Conservation (phyloP, 2,329 filamentous ascomycete genomes). For the Cladosporium sp. region DNA sequence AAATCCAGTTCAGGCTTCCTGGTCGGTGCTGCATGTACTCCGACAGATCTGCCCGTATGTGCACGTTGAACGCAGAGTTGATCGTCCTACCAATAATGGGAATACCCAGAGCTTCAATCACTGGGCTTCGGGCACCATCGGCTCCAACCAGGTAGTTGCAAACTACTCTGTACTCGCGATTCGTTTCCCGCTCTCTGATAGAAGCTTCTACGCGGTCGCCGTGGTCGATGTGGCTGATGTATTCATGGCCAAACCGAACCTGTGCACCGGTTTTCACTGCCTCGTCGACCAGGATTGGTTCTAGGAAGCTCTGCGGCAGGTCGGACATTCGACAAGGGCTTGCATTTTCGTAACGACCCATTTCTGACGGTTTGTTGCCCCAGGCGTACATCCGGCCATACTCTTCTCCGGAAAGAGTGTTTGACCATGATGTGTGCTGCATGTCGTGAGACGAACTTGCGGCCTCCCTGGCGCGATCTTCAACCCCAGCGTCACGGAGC, state of each 20-base stretch:
- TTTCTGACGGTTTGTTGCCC: conserved; percentile 36
- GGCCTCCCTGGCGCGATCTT: conserved; percentile 31
- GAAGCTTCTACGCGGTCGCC: conserved; percentile 32
- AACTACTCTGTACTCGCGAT: conserved; percentile 43
- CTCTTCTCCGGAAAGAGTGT: conserved; percentile 41
- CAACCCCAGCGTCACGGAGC: conserved; percentile 42
- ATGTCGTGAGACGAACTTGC: conserved; percentile 34
- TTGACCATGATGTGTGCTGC: conserved; percentile 40
- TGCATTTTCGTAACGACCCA: conserved; percentile 37
- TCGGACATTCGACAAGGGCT: conserved; percentile 39
- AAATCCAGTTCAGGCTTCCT: conserved; percentile 60
- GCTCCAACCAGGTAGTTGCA: conserved; percentile 58
- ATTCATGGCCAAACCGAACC: conserved; percentile 36
- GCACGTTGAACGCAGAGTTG: conserved; percentile 45
- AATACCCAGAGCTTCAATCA: conserved; percentile 45
- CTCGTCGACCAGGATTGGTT: conserved; percentile 38
- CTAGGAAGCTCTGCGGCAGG: conserved; percentile 41
- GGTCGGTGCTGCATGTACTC: conserved; percentile 48
- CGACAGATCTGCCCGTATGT: conserved; percentile 50
- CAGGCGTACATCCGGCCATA: conserved; percentile 40
- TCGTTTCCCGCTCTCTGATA: conserved; percentile 41
- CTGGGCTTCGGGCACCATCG: conserved; percentile 51
- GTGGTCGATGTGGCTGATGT: conserved; percentile 32
- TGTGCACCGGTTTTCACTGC: conserved; percentile 35
- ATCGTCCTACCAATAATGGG: conserved; percentile 46